Evolutionary conservation across 176 grass and related monocot genomes (phyloP).

Genomic region (Zea mays): DNA sequence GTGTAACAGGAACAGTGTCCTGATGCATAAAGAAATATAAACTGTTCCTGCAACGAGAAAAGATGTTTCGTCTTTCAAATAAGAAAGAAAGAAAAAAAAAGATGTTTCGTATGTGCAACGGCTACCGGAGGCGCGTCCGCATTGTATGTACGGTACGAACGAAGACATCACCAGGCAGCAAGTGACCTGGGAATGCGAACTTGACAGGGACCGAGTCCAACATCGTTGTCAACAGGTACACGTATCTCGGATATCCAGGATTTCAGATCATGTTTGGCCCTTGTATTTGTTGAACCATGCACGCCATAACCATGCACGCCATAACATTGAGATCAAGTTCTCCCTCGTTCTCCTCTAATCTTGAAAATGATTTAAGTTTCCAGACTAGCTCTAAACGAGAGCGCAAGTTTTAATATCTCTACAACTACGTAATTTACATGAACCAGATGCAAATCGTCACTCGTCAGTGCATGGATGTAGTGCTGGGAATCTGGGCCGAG

Average conservation of each 20-base stretch:
- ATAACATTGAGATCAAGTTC: not conserved
- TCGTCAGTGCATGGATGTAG: not conserved
- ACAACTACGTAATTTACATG: no score
- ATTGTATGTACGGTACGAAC: not conserved
- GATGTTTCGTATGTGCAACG: slow-evolving; percentile 1
- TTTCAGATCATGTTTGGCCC: slow-evolving; percentile 29
- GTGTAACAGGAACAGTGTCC: not conserved
- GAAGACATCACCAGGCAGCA: not conserved
- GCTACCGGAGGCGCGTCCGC: not conserved
- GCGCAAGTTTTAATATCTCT: no score
- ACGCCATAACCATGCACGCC: not conserved
- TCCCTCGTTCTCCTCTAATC: no score
- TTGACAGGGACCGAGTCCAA: slow-evolving; percentile 28
- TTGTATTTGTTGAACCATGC: not conserved
- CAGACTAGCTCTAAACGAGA: no score
- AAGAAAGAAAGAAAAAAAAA: not conserved
- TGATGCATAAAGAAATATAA: not conserved
- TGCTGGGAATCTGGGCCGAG: no score
- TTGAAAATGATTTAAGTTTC: no score
- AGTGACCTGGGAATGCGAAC: not conserved
- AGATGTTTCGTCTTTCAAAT: not conserved
- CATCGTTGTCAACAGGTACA: slow-evolving; percentile 29
- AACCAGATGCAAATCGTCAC: no score
- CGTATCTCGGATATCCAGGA: not conserved
- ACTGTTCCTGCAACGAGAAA: not conserved